phyloP scores from a whole-genome alignment of 2,329 filamentous ascomycete genomes.

The Teratosphaeria epicoccoides region DNA sequence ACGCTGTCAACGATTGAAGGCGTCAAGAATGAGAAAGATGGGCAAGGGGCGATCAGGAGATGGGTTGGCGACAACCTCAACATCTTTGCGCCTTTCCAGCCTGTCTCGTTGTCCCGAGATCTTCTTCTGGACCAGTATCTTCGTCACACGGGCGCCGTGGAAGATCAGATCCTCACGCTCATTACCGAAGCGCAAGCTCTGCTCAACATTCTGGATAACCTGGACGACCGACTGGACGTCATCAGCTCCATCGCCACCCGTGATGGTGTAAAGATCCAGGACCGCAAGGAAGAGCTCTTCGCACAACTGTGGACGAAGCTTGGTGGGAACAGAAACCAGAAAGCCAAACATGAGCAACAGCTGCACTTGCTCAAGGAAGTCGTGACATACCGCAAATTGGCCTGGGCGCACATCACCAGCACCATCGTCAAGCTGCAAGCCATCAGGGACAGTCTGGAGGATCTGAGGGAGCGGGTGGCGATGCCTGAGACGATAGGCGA shows the following conservation, averaged over 20 bases:
- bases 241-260: conserved; percentile 60
- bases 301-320: conserved; percentile 63
- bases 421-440: conserved; percentile 63
- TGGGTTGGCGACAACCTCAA: conserved; percentile 36
- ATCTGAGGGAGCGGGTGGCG: conserved; percentile 60
- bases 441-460: conserved; percentile 60
- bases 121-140: conserved; percentile 64
- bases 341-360: conserved; percentile 53
- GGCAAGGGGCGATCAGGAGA: conserved; percentile 28
- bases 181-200: conserved; percentile 62
- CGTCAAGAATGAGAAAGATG: conserved; percentile 37
- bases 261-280: conserved; percentile 49
- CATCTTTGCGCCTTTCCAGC: conserved; percentile 50
- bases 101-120: conserved; percentile 48
- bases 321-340: conserved; percentile 53
- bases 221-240: conserved; percentile 58
- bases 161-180: conserved; percentile 56
- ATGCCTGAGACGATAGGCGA: conserved; percentile 51
- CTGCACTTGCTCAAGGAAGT: conserved; percentile 56
- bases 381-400: conserved; percentile 53
- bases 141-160: conserved; percentile 58
- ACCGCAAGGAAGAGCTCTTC: conserved; percentile 55
- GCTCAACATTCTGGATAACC: conserved; percentile 52
- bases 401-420: conserved; percentile 56
- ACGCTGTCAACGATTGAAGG: conserved; percentile 59